These are phyloP conservation scores for Sergeia podlipaevii DNA, from an alignment of 208 protist species.

Conservation along the genomic window DNA sequence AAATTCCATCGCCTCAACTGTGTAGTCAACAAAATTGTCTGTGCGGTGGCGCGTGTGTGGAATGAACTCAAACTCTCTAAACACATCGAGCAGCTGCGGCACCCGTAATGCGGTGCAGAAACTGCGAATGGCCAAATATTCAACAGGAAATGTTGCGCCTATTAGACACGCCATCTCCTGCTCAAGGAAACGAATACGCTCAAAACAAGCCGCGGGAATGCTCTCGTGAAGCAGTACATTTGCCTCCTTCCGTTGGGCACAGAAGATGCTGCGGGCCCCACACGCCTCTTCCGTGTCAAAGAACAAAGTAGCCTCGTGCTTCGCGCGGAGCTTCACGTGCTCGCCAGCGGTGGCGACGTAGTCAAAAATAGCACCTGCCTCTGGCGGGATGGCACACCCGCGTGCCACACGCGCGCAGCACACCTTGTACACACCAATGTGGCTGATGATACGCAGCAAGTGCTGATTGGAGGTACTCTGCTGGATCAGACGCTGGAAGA, in stretches of 20 bases:
- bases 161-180: slow-evolving; percentile 66
- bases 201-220: slow-evolving; percentile 75
- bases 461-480: slow-evolving; percentile 87
- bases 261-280: slow-evolving; percentile 67
- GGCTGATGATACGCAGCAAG: slow-evolving; percentile 85
- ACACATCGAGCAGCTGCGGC: slow-evolving; percentile 19
- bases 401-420: slow-evolving; percentile 26
- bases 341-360: slow-evolving; percentile 67
- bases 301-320: slow-evolving; percentile 70
- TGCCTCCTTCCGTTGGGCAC: slow-evolving; percentile 74
- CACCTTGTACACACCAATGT: slow-evolving; percentile 71
- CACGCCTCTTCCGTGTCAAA: slow-evolving; percentile 50
- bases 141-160: slow-evolving; percentile 50
- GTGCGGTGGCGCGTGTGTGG: slow-evolving; percentile 54
- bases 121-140: slow-evolving; percentile 51
- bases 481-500: slow-evolving; percentile 78
- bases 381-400: slow-evolving; percentile 13
- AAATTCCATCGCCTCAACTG: slow-evolving; percentile 47
- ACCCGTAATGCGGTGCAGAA: no score
- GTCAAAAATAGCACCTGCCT: slow-evolving; percentile 46
- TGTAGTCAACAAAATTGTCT: slow-evolving; percentile 80
- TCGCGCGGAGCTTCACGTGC: slow-evolving; percentile 73
- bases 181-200: slow-evolving; percentile 77
- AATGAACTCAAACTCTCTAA: slow-evolving; percentile 51
- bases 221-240: slow-evolving; percentile 71